phyloP scores from a whole-genome alignment of 2,329 filamentous ascomycete species.

The Sporothrix mexicana region DNA sequence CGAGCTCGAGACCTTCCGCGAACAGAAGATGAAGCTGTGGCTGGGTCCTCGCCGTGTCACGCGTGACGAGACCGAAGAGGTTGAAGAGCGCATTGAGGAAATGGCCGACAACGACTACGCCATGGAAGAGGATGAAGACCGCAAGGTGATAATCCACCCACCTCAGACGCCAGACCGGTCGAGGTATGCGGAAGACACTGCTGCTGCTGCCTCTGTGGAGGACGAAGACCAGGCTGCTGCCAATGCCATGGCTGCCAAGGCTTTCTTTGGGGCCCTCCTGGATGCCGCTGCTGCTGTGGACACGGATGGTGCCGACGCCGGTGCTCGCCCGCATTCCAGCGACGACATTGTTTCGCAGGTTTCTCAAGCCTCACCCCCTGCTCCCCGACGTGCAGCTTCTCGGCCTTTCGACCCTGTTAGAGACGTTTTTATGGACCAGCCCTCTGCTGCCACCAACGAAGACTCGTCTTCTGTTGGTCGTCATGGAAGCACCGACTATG shows the following conservation, averaged over 20 bases:
- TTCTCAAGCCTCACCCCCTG: neutral
- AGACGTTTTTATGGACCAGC: slow-evolving; percentile 48
- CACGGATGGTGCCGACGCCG: neutral
- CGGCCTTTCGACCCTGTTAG: slow-evolving; percentile 54
- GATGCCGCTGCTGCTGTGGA: slow-evolving; percentile 25
- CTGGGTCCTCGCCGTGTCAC: slow-evolving; percentile 33
- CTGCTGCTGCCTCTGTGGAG: neutral
- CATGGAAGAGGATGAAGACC: slow-evolving; percentile 36
- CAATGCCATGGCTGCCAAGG: slow-evolving; percentile 17
- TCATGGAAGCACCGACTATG: slow-evolving; percentile 15
- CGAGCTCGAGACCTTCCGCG: slow-evolving; percentile 36
- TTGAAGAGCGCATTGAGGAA: slow-evolving; percentile 31
- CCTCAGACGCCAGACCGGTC: slow-evolving; percentile 4
- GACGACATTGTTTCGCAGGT: slow-evolving; percentile 19
- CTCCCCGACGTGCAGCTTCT: slow-evolving; percentile 39
- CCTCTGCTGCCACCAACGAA: slow-evolving; percentile 35
- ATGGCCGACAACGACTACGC: slow-evolving; percentile 33
- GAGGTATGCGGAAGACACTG: neutral
- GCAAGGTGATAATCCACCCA: slow-evolving; percentile 36
- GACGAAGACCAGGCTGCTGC: slow-evolving; percentile 13
- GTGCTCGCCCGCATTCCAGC: slow-evolving; percentile 2
- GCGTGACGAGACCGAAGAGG: slow-evolving; percentile 36
- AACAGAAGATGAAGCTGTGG: slow-evolving; percentile 35
- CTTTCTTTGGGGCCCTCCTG: slow-evolving; percentile 7
- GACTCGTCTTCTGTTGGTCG: slow-evolving; percentile 8